Conservation (phyloP, 169 alveolate species). For the Theileria sp. region DNA sequence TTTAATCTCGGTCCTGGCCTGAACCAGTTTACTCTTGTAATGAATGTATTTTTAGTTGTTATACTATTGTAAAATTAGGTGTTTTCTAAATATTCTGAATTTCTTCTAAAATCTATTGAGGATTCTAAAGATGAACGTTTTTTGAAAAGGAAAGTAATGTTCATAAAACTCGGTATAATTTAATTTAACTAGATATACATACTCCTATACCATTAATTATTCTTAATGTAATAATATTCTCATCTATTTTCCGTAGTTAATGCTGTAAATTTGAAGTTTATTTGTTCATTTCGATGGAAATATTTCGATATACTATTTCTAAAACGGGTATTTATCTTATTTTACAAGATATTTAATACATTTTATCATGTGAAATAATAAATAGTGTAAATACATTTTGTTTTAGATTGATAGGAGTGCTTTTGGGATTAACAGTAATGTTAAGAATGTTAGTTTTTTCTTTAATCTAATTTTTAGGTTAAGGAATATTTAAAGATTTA, state of each 20-base stretch:
- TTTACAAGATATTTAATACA: slow-evolving; percentile 1
- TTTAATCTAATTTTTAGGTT: slow-evolving; percentile 1
- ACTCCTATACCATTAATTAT: not conserved
- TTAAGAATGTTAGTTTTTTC: not conserved
- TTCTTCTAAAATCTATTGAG: slow-evolving; percentile 23
- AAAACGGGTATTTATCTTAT: slow-evolving; percentile 13
- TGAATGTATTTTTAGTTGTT: not conserved
- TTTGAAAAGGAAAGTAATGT: slow-evolving; percentile 56
- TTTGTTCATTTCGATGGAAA: slow-evolving; percentile 13
- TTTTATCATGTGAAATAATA: not conserved
- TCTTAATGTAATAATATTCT: not conserved
- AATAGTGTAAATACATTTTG: not conserved
- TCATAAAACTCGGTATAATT: slow-evolving; percentile 40
- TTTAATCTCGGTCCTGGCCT: slow-evolving; percentile 1
- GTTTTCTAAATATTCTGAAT: slow-evolving; percentile 33
- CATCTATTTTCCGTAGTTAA: not conserved
- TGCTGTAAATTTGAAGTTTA: not conserved
- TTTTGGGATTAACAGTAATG: not conserved
- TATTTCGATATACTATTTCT: slow-evolving; percentile 30
- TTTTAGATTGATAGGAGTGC: slow-evolving; percentile 22
- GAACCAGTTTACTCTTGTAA: not conserved
- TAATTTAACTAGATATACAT: not conserved
- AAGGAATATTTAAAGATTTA: slow-evolving; percentile 51
- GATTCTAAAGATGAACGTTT: slow-evolving; percentile 25
- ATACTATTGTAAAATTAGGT: slow-evolving; percentile 10